Evolutionary conservation across 805 yeast species (phyloP), one percentile per base, ranked within the genome.

Genomic region (Yarrowia divulgata): DNA sequence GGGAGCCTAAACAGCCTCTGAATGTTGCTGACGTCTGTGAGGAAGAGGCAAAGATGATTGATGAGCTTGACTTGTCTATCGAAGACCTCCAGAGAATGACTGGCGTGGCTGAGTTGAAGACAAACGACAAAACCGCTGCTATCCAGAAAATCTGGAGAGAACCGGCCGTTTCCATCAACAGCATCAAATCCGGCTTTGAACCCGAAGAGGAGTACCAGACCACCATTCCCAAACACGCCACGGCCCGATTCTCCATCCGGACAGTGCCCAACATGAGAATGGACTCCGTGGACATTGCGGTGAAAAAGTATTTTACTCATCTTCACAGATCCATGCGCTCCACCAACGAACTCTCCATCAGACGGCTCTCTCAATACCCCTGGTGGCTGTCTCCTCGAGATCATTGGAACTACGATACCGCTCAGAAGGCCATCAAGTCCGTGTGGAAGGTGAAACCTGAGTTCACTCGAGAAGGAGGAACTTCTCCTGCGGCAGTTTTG

Each of bases 181-280:
- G 19, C 8, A 39, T 54, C 34, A 54, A 37, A 14, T 3, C 5
- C 34, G 45, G 60, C 7, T 37, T 13, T 4, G 60, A 37, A 13
- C 60, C 60, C 5, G 60, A 54, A 37, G 60, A 37, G 8, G 60
- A 18, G 16, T 37, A 37, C 45, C 45, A 42, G 14, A 37, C 45
- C 1, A 37, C 34, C 0, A 54, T 54, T 7, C 60, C 60, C 6
- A 54, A 37, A 16, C 60, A 54, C 23, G 60, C 48, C 19, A 55
- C 62, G 1, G 63, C 48, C 10, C 37, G 37, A 1, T 57, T 57
- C 14, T 40, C 63, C 7, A 16, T 57, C 13, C 8, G 48, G 29
- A 57, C 63, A 0, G 63, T 57, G 23, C 63, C 63, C 48, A 71
- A 73, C 18, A 45, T 74, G 52, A 75, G 75, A 12, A 74, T 32